Evolutionary conservation across 768 basidiomycete species (phyloP).

Genomic region (Phallus indusiatus): DNA sequence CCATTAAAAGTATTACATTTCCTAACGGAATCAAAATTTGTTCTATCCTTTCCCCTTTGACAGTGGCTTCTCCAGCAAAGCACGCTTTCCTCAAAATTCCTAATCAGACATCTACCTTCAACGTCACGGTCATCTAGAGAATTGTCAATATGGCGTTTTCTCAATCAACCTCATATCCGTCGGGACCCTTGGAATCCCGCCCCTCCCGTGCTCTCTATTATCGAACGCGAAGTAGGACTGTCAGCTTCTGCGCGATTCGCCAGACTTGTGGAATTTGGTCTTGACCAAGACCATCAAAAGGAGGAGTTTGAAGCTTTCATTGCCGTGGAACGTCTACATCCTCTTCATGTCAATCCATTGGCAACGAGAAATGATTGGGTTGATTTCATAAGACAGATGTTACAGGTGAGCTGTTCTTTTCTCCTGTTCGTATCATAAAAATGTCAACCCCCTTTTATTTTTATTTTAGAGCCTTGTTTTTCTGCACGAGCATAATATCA

Average conservation of each 20-base stretch:
- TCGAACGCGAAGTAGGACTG: not conserved
- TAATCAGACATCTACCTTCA: slow-evolving; percentile 2
- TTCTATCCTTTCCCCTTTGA: not conserved
- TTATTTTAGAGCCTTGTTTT: slow-evolving; percentile 4
- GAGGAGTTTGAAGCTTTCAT: slow-evolving; percentile 1
- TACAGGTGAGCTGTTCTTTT: not conserved
- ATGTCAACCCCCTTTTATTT: not conserved
- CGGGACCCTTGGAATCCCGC: slow-evolving; percentile 8
- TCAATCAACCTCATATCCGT: not conserved
- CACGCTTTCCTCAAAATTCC: not conserved
- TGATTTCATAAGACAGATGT: slow-evolving; percentile 5
- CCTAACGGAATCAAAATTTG: not conserved
- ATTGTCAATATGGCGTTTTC: slow-evolving; percentile 2
- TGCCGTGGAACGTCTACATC: not conserved
- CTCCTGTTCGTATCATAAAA: not conserved
- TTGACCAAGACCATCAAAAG: not conserved
- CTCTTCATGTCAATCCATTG: slow-evolving; percentile 2
- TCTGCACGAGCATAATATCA: slow-evolving; percentile 7
- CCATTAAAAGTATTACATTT: not conserved
- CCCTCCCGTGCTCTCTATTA: slow-evolving; percentile 1
- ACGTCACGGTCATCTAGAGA: not conserved
- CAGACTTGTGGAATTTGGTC: not conserved
- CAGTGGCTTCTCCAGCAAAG: not conserved
- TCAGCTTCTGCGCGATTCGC: not conserved
- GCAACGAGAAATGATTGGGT: not conserved